Evolutionary conservation across 2,329 filamentous ascomycete genomes (phyloP), one percentile per base, ranked within the genome.

Genomic region (Phyllosticta citrichinensis): DNA sequence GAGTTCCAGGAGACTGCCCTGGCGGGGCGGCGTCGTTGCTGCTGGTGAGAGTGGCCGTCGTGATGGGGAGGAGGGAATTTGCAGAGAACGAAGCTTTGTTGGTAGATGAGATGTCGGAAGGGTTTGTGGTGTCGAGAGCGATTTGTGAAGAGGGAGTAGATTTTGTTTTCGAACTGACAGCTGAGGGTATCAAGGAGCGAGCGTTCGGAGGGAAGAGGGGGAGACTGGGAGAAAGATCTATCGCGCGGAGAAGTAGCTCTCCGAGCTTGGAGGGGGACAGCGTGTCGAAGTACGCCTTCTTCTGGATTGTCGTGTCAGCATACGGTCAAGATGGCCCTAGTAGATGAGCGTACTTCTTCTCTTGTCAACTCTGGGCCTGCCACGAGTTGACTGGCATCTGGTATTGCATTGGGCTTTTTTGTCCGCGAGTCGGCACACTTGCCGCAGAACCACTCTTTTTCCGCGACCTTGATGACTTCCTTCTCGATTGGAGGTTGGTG

Each of bases 401-500:
- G 76, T 67, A 73, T 75, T 67, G 12, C 60, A n/a, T 56, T 69
- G 70, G 63, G 68, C 64, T 20, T 68, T 67, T 63, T 69, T 62
- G 68, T 67, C 61, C 68, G 73, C 3, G 69, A 66, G 30, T 68
- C 67, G 51, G 65, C 71, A 70, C 89, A 93, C 27, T 81, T 77
- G 6, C 75, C 75, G 68, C 89, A 94, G 68, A 85, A 83, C 89
- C 89, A 94, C 65, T 86, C 83, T 63, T 83, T 83, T 64, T 83
- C 82, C 64, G 85, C 78, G 63, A 89, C 81, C 40, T 80, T 80
- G 55, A 92, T 82, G 20, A 87, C 83, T 19, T 86, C 83, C 63
- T 87, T 82, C n/a, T 81, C 80, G 63, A 95, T 89, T 9, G 82
- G 81, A 1, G 89, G 89, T 62, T 88, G 82, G 71, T 95, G 89